Evolutionary conservation across 2,329 filamentous ascomycete genomes (phyloP), one percentile per base, ranked within the genome.

Genomic region (Eutypella sp.): DNA sequence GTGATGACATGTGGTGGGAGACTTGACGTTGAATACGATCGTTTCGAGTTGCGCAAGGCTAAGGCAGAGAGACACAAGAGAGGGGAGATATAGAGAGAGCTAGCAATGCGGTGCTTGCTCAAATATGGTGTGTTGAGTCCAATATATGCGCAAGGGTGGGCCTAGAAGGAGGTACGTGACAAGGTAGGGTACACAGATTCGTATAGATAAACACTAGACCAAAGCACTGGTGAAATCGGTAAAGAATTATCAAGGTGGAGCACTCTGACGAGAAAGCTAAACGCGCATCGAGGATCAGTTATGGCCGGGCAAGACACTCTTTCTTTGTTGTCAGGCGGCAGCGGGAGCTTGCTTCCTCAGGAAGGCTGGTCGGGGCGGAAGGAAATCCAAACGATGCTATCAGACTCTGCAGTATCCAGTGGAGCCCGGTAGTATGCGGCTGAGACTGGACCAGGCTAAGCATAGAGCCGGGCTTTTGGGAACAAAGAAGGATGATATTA

Each of bases 401-500:
- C 20, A 24, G 20, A 25, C 31, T 29, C 15, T 39, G 25, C 22
- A 39, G 42, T 47, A 40, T 50, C 29, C 40, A 48, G 52, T 47
- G 49, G 38, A 50, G 47, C 51, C 47, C 53, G 46, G 44, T 53
- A 46, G 45, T 43, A 47, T 43, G 54, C 49, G 52, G 50, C 54
- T 50, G 52, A 50, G 48, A 51, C 50, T 53, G 54, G 50, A 46
- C 49, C 48, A 46, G 51, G 54, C 56, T 54, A 53, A 57, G 45
- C 47, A 55, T 47, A 52, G 54, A 42, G 53, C 48, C 36, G 20
- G 36, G 48, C 41, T n/a, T 40, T 46, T 38, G 47, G 46, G 48
- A 54, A 63, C 60, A 63, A 63, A 63, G 59, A 61, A 57, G 54
- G 45, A 50, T 46, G 56, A 60, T 57, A 54, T 57, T 50, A 48